Base-by-base conservation (phyloP, 208 protist genomes). In the Endotrypanum monterogeii region DNA sequence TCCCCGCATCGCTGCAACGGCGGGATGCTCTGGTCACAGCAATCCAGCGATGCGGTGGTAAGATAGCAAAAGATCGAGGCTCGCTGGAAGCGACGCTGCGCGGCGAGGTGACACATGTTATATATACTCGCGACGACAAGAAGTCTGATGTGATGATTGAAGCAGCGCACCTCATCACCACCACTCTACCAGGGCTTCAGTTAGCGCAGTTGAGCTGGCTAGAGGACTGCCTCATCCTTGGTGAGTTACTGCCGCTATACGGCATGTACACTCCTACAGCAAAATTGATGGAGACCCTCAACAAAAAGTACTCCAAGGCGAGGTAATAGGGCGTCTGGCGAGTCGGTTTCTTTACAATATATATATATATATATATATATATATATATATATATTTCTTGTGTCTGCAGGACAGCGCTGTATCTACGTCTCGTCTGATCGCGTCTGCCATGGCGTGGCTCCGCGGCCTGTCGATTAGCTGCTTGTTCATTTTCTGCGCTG, bases 171-270 rank as follows among this genome's bases (percentile, higher is more conserved):
- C 62, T 86, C 12, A 74, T 82, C 28, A 73, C 66, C 65, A 86
- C 76, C 14, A 76, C 78, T 3, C 55, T 90, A 6, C 89, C 89
- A 16, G 89, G 88, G n/a, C 85, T 96, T 16, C 79, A 85, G 66
- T 67, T 97, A 56, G 86, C 79, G 2, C 78, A 89, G 55, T 82
- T 78, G 11, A 94, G 88, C 73, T 97, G 93, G 91, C 61, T 86
- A 35, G 90, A 95, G 80, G 93, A 97, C 71, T 94, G 90, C 73
- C 73, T 97, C n/a, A 87, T 95, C 18, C 63, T 95, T 16, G 89
- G 89, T 20, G 91, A 95, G 84, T 56, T 91, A 25, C 68, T 95
- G 48, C 93, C 93, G 0, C 70, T 88, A 2, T 82, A 83, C 57
- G 89, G 84, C 30, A 85, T 88, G 87, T 97, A 97, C 74, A 83